Evolutionary conservation across 805 yeast species (phyloP).

Genomic region (Clavispora fructus): DNA sequence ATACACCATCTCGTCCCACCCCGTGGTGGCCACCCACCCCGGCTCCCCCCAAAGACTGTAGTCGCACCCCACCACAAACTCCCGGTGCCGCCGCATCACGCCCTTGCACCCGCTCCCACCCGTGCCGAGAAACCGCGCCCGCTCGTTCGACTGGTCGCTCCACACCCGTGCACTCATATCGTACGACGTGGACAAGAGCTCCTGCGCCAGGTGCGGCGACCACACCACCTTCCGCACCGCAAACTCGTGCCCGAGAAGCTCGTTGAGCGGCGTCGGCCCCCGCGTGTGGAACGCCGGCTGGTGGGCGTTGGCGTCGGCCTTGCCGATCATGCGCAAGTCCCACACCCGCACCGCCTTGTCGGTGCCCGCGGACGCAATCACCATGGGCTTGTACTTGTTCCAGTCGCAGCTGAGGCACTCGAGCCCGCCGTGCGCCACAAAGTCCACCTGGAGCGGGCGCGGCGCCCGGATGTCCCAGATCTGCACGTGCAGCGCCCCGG

Average conservation of each 20-base stretch:
- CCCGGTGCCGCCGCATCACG: constrained; percentile 67
- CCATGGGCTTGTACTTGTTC: constrained; percentile 79
- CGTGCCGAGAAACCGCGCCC: constrained; percentile 40
- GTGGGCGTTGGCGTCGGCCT: constrained; percentile 30
- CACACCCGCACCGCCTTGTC: constrained; percentile 80
- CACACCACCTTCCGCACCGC: constrained; percentile 80
- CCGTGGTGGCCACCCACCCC: constrained; percentile 91
- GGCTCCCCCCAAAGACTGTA: constrained; percentile 97
- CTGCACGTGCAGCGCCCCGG: constrained; percentile 68
- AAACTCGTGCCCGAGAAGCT: constrained; percentile 79
- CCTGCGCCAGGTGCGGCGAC: constrained; percentile 82
- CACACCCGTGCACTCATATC: constrained; percentile 92
- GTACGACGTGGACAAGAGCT: constrained; percentile 71
- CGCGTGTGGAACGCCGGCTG: constrained; percentile 38
- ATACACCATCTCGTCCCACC: constrained; percentile 95
- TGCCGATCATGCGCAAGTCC: constrained; percentile 74
- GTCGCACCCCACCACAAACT: constrained; percentile 90
- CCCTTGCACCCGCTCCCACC: constrained; percentile 48
- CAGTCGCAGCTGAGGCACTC: constrained; percentile 82
- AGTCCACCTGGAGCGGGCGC: constrained; percentile 53
- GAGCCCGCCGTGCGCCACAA: constrained; percentile 71
- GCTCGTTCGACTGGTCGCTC: constrained; percentile 64
- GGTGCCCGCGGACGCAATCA: constrained; percentile 88
- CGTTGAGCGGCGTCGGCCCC: constrained; percentile 69
- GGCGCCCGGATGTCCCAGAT: constrained; percentile 79